Conservation (phyloP, 2,329 filamentous ascomycete species). For the Trichoderma arundinaceum region DNA sequence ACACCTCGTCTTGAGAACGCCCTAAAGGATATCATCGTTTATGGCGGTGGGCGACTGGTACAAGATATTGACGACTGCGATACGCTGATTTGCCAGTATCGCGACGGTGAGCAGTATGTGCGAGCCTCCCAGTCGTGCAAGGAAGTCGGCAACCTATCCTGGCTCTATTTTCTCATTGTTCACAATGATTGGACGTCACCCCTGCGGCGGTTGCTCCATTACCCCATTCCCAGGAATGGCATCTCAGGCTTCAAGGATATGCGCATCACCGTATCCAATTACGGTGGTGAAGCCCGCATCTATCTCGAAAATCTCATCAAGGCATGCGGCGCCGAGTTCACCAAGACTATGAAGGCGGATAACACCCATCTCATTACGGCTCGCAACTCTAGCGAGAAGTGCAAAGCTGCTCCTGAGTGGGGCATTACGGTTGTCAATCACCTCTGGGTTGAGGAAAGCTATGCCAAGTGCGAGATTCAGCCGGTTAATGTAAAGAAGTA, state of each 20-base stretch:
- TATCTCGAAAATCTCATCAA: conserved; percentile 92
- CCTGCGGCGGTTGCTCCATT: conserved; percentile 81
- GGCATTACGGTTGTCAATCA: conserved; percentile 89
- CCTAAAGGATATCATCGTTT: conserved; percentile 71
- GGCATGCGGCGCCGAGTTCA: conserved; percentile 85
- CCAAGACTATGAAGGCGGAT: conserved; percentile 91
- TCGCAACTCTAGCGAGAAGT: conserved; percentile 89
- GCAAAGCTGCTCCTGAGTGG: conserved; percentile 90
- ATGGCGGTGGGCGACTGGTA: conserved; percentile 73
- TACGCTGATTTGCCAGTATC: conserved; percentile 86
- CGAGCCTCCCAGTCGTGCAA: conserved; percentile 77
- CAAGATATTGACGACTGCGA: conserved; percentile 71
- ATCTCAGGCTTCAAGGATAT: conserved; percentile 79
- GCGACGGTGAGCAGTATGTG: conserved; percentile 79
- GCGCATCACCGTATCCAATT: conserved; percentile 92
- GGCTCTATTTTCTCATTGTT: conserved; percentile 92
- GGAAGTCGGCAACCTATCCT: conserved; percentile 88
- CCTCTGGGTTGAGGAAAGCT: conserved; percentile 96
- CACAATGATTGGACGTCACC: conserved; percentile 89
- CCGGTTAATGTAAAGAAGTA: conserved; percentile 76
- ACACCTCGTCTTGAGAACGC: conserved; percentile 68
- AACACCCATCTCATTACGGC: conserved; percentile 97
- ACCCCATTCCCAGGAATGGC: conserved; percentile 78
- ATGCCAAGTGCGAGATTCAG: conserved; percentile 82
- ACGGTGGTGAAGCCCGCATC: conserved; percentile 88